These are phyloP conservation scores for Phragmites australis DNA, from an alignment of 176 grass and related monocot genomes.

Conservation along the genomic window DNA sequence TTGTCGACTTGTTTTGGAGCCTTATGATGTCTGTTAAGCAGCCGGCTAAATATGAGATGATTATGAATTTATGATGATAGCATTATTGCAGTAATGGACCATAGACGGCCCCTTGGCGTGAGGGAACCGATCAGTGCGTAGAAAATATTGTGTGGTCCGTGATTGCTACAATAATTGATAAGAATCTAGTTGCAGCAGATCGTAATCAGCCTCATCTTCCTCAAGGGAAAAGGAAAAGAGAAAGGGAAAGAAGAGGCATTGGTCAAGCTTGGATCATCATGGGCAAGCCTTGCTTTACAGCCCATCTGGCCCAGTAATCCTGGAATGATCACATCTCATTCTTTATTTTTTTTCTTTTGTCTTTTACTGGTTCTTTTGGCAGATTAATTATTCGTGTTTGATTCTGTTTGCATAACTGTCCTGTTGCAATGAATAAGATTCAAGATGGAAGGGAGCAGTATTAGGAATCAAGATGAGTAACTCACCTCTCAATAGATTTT, in stretches of 20 bases:
- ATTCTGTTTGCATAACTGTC: not conserved
- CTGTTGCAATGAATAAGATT: not conserved
- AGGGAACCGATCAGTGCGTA: constrained; percentile 36
- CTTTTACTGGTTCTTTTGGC: not conserved
- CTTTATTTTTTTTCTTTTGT: not conserved
- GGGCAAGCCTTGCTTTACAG: constrained; percentile 1
- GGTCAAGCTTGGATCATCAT: constrained; percentile 30
- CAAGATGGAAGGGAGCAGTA: not conserved
- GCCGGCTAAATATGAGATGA: not conserved
- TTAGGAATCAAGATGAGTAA: no score
- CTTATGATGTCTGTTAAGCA: constrained; percentile 19
- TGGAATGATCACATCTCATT: not conserved
- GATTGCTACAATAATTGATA: constrained; percentile 39
- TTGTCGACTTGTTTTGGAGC: not conserved
- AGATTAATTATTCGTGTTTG: not conserved
- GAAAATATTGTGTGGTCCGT: constrained; percentile 39
- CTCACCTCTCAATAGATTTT: no score
- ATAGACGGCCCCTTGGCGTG: constrained; percentile 21
- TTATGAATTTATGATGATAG: constrained; percentile 12
- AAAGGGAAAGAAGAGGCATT: not conserved
- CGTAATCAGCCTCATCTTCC: constrained; percentile 18
- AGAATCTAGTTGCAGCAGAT: constrained; percentile 34
- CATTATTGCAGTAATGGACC: constrained; percentile 37
- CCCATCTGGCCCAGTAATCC: constrained; percentile 28
- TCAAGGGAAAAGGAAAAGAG: not conserved